phyloP scores from a whole-genome alignment of 345 rosid genomes.

The Chamaenerion angustifolium region DNA sequence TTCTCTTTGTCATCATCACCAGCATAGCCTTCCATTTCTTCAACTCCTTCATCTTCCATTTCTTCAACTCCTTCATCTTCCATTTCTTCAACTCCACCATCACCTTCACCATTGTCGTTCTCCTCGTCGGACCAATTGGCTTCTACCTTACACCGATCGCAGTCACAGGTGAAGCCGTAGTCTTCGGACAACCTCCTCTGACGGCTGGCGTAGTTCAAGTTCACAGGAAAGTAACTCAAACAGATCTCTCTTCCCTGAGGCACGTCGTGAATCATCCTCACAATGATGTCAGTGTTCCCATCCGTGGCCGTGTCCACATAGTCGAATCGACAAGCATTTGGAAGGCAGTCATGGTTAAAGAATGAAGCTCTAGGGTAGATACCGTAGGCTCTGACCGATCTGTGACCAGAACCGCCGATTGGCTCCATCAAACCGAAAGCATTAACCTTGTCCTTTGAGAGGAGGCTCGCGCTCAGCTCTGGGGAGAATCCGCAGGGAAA shows the following conservation, averaged over 20 bases:
- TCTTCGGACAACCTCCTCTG: slow-evolving; percentile 57
- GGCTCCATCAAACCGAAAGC: slow-evolving; percentile 86
- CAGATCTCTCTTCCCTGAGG: slow-evolving; percentile 78
- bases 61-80: slow-evolving; percentile 30
- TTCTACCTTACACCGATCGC: slow-evolving; percentile 87
- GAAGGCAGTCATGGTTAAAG: slow-evolving; percentile 91
- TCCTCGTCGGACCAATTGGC: slow-evolving; percentile 73
- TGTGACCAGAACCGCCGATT: slow-evolving; percentile 12
- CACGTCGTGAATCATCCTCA: slow-evolving; percentile 79
- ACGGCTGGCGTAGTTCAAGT: slow-evolving; percentile 35
- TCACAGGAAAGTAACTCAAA: slow-evolving; percentile 88
- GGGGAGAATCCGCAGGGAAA: slow-evolving; percentile 14
- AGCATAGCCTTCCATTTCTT: slow-evolving; percentile 18
- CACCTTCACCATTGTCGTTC: slow-evolving; percentile 18
- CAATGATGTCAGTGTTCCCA: slow-evolving; percentile 43
- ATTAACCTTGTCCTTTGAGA: slow-evolving; percentile 60
- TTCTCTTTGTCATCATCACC: slow-evolving; percentile 14
- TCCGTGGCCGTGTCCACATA: slow-evolving; percentile 39
- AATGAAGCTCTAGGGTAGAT: slow-evolving; percentile 62
- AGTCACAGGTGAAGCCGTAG: slow-evolving; percentile 63
- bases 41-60: slow-evolving; percentile 30
- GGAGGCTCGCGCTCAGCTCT: slow-evolving; percentile 41
- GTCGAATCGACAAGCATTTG: slow-evolving; percentile 88
- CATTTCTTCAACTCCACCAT: slow-evolving; percentile 16
- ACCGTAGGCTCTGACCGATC: slow-evolving; percentile 71